Conservation (phyloP, 1,284 basidiomycete genomes). For the Exobasidium cylindrosporum region DNA sequence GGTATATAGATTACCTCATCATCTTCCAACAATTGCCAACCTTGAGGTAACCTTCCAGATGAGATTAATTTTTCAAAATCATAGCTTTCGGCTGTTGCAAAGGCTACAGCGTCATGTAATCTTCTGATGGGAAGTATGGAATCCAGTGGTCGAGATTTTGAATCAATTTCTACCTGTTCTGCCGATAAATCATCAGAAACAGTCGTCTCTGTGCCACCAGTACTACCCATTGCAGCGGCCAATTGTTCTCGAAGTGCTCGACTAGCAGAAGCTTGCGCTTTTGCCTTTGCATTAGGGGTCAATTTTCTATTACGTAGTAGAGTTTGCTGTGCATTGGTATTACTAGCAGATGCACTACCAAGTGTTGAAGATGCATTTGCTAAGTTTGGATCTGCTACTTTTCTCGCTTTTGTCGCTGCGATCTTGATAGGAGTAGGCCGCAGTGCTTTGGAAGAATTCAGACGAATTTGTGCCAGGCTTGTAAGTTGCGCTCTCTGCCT, state of each 20-base stretch:
- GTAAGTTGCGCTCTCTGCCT: neutral
- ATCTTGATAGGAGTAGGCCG: neutral
- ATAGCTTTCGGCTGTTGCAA: conserved; percentile 47
- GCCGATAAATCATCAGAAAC: neutral
- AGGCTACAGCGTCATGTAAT: conserved; percentile 35
- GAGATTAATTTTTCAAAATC: conserved; percentile 37
- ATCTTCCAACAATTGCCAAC: conserved; percentile 45
- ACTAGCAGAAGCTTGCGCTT: conserved; percentile 14
- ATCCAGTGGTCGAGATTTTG: neutral
- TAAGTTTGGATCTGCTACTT: neutral
- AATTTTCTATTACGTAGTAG: conserved; percentile 4
- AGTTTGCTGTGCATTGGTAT: neutral
- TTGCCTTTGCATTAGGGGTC: conserved; percentile 9
- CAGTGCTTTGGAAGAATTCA: neutral
- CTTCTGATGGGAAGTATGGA: neutral
- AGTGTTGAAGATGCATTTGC: neutral
- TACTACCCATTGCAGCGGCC: neutral
- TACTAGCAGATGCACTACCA: neutral
- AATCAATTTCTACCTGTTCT: neutral
- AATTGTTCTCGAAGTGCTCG: conserved; percentile 10
- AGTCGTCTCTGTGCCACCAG: neutral
- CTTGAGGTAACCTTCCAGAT: conserved; percentile 32
- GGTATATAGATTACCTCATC: conserved; percentile 51
- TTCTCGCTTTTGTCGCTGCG: neutral
- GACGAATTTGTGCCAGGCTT: neutral